Evolutionary conservation across 441 rosid genomes (phyloP).

Genomic region (Croton laevigatus): DNA sequence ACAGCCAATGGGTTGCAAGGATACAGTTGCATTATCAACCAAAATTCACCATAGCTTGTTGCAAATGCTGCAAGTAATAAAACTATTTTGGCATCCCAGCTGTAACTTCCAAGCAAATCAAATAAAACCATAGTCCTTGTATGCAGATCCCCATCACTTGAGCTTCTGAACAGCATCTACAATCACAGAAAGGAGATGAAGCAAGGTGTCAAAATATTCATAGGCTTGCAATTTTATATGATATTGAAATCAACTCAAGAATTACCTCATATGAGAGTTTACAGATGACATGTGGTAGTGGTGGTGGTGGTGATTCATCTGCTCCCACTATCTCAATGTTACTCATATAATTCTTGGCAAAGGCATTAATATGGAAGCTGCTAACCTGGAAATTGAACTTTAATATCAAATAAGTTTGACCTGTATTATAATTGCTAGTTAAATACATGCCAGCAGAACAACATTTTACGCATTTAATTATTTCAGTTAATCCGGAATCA

Average conservation of each 20-base stretch:
- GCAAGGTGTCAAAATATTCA: not conserved
- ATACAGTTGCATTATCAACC: constrained; percentile 48
- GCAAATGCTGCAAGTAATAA: constrained; percentile 70
- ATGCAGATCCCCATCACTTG: constrained; percentile 38
- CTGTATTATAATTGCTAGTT: not conserved
- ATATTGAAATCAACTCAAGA: constrained; percentile 6
- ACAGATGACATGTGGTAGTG: constrained; percentile 40
- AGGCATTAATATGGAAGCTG: constrained; percentile 27
- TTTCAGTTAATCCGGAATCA: not conserved
- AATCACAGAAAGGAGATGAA: constrained; percentile 15
- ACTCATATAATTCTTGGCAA: constrained; percentile 24
- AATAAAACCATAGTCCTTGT: constrained; percentile 53
- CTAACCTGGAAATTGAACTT: constrained; percentile 36
- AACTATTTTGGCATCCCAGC: constrained; percentile 75
- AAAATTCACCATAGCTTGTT: constrained; percentile 52
- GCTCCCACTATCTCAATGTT: constrained; percentile 45
- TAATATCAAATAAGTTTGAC: not conserved
- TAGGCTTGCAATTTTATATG: constrained; percentile 6
- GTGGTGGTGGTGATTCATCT: constrained; percentile 28
- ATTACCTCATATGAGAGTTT: constrained; percentile 51
- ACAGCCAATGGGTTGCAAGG: constrained; percentile 50
- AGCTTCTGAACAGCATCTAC: constrained; percentile 50
- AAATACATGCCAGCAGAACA: not conserved
- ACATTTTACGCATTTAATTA: not conserved
- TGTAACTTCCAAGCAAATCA: constrained; percentile 52